Evolutionary conservation across 2,329 filamentous ascomycete genomes (phyloP), one percentile per base, ranked within the genome.

Genomic region (Tolypocladium amazonense): DNA sequence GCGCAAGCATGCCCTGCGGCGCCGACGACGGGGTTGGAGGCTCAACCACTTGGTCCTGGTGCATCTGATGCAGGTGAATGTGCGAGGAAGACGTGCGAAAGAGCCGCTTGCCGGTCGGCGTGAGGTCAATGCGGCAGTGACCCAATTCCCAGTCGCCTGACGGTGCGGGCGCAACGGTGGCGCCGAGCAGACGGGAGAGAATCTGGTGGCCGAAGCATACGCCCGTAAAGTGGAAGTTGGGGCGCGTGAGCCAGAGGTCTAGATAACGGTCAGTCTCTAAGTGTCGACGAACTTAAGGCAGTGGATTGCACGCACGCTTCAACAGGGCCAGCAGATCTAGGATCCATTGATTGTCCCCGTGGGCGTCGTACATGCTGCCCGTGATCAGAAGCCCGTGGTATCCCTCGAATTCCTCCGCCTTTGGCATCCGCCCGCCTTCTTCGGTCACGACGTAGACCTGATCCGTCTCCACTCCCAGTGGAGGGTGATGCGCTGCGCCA

Each of bases 341-440:
- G 58, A 92, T 90, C 90, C 90, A 94, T 0, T 84, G 82, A 43
- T 85, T 77, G 60, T 88, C 77, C 50, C 87, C 88, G 66, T 87
- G 90, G 0, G 89, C 84, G 68, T 89, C 88, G 69, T 84, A 80
- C 72, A 81, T 85, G 82, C 76, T 78, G 3, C 90, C 90, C 1
- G 87, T 88, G 57, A 93, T 79, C 41, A 94, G 73, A n/a, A 94
- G 75, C 0, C 86, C 89, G 1, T 93, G 87, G 35, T 90, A 79
- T 15, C 82, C 76, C 0, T 88, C 81, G 43, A 85, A 78, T 7
- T 83, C 80, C 1, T 76, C 72, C 3, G 72, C 69, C 4, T 70
- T 72, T 0, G 81, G 80, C 23, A 83, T 75, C 12, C 73, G 70
- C 4, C 79, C 79, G 14, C 76, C 75, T 39, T 76, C 65, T 12